Evolutionary conservation across 441 rosid genomes (phyloP).

Genomic region (Pelargonium australe): DNA sequence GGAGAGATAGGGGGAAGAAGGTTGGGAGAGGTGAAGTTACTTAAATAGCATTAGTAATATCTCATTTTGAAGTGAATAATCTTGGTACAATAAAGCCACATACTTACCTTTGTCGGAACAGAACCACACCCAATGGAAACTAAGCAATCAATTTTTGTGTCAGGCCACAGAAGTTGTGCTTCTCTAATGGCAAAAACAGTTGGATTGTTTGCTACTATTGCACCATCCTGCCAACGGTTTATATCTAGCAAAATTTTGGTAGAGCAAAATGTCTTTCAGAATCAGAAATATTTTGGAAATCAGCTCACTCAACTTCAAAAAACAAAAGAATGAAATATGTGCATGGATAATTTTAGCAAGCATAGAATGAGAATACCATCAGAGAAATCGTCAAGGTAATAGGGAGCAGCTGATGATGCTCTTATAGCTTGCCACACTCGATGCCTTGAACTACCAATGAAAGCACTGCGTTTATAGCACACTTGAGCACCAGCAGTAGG

Average conservation of each 20-base stretch:
- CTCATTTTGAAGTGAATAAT: not conserved
- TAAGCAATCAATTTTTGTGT: slow-evolving; percentile 87
- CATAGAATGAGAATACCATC: slow-evolving; percentile 47
- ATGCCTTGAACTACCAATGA: slow-evolving; percentile 94
- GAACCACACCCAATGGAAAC: slow-evolving; percentile 97
- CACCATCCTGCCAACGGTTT: slow-evolving; percentile 99
- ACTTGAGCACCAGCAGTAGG: slow-evolving; percentile 68
- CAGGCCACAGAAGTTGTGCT: slow-evolving; percentile 99
- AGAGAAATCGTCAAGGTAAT: slow-evolving; percentile 96
- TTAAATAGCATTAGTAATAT: not conserved
- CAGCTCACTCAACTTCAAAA: not conserved
- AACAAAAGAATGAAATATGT: not conserved
- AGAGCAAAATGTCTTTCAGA: not conserved
- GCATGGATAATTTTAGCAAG: slow-evolving; percentile 16
- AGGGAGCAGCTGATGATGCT: slow-evolving; percentile 99
- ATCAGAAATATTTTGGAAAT: not conserved
- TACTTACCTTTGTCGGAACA: slow-evolving; percentile 79
- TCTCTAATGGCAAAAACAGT: slow-evolving; percentile 86
- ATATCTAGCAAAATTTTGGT: slow-evolving; percentile 36
- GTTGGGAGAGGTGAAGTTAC: not conserved
- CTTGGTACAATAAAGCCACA: slow-evolving; percentile 9
- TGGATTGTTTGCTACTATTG: slow-evolving; percentile 96
- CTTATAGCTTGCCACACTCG: slow-evolving; percentile 93
- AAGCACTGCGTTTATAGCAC: slow-evolving; percentile 87
- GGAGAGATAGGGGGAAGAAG: not conserved